These are phyloP conservation scores for Allantophomopsis lycopodina DNA, from an alignment of 2,329 filamentous ascomycete species.

Conservation along the genomic window DNA sequence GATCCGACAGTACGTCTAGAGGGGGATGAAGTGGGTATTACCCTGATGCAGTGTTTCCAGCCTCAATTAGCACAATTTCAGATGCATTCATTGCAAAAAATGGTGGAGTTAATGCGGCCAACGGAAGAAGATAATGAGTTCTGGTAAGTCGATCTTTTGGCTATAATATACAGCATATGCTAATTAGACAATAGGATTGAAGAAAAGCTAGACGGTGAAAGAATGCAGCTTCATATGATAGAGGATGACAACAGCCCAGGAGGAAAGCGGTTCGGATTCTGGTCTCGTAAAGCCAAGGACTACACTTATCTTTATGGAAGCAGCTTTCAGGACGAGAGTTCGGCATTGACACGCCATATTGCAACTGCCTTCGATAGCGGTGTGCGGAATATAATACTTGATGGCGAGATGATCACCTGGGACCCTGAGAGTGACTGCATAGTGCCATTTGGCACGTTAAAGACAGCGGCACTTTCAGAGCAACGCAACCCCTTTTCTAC, in stretches of 20 bases:
- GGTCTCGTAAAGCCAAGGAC: slow-evolving; percentile 92
- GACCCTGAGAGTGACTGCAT: slow-evolving; percentile 75
- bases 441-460: slow-evolving; percentile 82
- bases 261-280: slow-evolving; percentile 68
- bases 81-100: slow-evolving; percentile 66
- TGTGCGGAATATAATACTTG: slow-evolving; percentile 78
- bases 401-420: slow-evolving; percentile 99
- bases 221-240: slow-evolving; percentile 91
- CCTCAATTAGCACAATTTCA: slow-evolving; percentile 92
- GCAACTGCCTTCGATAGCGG: slow-evolving; percentile 61
- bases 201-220: slow-evolving; percentile 92
- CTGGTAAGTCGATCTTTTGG: slow-evolving; percentile 33
- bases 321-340: slow-evolving; percentile 58
- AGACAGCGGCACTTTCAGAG: slow-evolving; percentile 74
- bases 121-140: slow-evolving; percentile 64
- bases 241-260: slow-evolving; percentile 55
- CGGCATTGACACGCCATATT: slow-evolving; percentile 69
- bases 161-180: no score
- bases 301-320: slow-evolving; percentile 90
- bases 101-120: slow-evolving; percentile 53
- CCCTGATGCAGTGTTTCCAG: slow-evolving; percentile 90
- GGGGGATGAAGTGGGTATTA: slow-evolving; percentile 60
- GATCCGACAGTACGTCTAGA: slow-evolving; percentile 62
- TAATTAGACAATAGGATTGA: slow-evolving; percentile 41
- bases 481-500: slow-evolving; percentile 53